phyloP scores from a whole-genome alignment of 2,329 filamentous ascomycete species.

The Conoideocrella luteorostrata region DNA sequence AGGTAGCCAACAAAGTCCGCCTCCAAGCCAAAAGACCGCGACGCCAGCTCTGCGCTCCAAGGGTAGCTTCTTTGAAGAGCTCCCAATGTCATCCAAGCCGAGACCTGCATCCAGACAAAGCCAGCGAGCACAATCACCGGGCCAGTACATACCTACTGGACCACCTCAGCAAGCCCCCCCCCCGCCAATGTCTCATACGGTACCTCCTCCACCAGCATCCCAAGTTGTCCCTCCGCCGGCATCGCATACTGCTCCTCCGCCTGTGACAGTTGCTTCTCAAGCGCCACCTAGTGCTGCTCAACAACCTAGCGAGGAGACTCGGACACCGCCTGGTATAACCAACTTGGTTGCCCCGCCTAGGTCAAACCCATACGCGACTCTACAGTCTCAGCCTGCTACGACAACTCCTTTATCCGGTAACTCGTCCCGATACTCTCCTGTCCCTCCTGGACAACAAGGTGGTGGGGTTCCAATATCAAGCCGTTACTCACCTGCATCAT shows the following conservation, averaged over 20 bases:
- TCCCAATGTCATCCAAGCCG: slow-evolving; percentile 58
- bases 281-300: slow-evolving; percentile 15
- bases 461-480: slow-evolving; percentile 30
- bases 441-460: slow-evolving; percentile 35
- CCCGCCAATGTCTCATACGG: slow-evolving; percentile 23
- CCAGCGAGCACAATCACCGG: slow-evolving; percentile 36
- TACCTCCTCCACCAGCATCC: slow-evolving; percentile 18
- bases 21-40: slow-evolving; percentile 26
- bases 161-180: slow-evolving; percentile 11
- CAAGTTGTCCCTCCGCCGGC: slow-evolving; percentile 13
- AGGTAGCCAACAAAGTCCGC: slow-evolving; percentile 20
- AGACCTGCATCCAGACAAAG: slow-evolving; percentile 53
- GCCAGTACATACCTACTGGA: slow-evolving; percentile 9
- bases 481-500: slow-evolving; percentile 48
- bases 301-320: slow-evolving; percentile 7
- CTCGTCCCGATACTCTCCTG: slow-evolving; percentile 56
- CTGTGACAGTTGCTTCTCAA: slow-evolving; percentile 20
- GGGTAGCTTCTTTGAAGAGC: slow-evolving; percentile 69
- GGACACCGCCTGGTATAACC: slow-evolving; percentile 21
- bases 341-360: slow-evolving; percentile 48
- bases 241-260: slow-evolving; percentile 9
- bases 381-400: slow-evolving; percentile 30
- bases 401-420: slow-evolving; percentile 28
- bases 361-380: slow-evolving; percentile 46
- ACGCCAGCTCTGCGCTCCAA: slow-evolving; percentile 32